A percentile compares a stretch with the other conserved stretches of the same genome.
Evolutionary conservation across 306 rosid genomes (phyloP).

Genomic region (Vigna mungo): DNA sequence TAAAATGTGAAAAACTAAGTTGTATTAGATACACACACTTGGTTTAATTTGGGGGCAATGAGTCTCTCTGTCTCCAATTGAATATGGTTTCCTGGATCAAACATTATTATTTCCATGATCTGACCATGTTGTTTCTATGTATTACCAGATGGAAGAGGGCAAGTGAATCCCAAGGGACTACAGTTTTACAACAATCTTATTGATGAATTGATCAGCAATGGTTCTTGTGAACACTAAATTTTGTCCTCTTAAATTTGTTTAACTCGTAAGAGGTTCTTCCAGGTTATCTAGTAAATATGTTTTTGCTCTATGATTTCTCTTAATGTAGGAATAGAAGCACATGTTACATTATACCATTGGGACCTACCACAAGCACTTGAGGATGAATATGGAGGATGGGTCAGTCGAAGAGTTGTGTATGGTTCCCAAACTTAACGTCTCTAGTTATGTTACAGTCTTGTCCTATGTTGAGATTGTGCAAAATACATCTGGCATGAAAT

Average conservation of each 20-base stretch:
- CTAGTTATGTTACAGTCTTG: too few relatives aligned
- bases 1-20: too few relatives aligned
- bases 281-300: not conserved
- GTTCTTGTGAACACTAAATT: slow-evolving; percentile 38
- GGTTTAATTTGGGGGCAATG: too few relatives aligned
- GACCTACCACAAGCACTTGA: slow-evolving; percentile 84
- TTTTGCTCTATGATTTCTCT: not conserved
- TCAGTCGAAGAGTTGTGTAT: slow-evolving; percentile 45
- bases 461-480: too few relatives aligned
- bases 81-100: too few relatives aligned
- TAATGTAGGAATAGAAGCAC: slow-evolving; percentile 72
- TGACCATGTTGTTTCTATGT: slow-evolving; percentile 20
- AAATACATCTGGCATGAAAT: too few relatives aligned
- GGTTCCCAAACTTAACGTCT: not conserved
- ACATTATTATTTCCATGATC: not conserved
- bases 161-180: slow-evolving; percentile 68
- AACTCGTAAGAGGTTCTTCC: not conserved
- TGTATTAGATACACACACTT: too few relatives aligned
- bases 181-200: slow-evolving; percentile 71
- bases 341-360: slow-evolving; percentile 60
- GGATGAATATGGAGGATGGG: slow-evolving; percentile 88
- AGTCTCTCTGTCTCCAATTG: too few relatives aligned
- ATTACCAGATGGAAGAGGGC: slow-evolving; percentile 71
- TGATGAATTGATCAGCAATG: slow-evolving; percentile 61
- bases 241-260: not conserved